Percentiles rank a stretch among this genome's conserved stretches.
phyloP scores from a whole-genome alignment of 768 basidiomycete genomes.

The Chalciporus piperatus region DNA sequence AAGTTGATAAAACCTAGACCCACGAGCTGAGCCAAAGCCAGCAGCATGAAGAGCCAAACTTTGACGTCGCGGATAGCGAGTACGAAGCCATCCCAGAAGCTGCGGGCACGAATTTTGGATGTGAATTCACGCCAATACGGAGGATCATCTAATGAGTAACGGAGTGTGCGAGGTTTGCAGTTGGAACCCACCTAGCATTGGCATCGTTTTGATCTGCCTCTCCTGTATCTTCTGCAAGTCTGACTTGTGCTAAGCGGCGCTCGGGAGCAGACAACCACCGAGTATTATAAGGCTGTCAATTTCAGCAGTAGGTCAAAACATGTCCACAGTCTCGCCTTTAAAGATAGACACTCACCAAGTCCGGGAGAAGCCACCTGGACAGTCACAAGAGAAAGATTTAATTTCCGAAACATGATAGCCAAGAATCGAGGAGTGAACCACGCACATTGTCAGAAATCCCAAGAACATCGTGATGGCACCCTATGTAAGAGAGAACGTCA shows the following conservation, averaged over 20 bases:
- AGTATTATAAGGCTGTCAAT: slow-evolving; percentile 55
- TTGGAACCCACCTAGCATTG: not conserved
- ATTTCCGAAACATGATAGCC: not conserved
- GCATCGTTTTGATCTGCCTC: slow-evolving; percentile 55
- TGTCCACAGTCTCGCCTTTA: not conserved
- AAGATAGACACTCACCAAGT: slow-evolving; percentile 43
- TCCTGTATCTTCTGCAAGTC: slow-evolving; percentile 65
- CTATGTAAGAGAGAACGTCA: slow-evolving; percentile 26
- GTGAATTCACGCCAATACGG: not conserved
- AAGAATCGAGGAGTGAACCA: not conserved
- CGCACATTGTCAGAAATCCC: slow-evolving; percentile 52
- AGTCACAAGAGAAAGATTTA: not conserved
- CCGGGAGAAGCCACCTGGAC: slow-evolving; percentile 54
- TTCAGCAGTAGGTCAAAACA: not conserved
- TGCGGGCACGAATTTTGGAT: slow-evolving; percentile 15
- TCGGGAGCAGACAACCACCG: slow-evolving; percentile 53
- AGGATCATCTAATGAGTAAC: not conserved
- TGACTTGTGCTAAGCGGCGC: slow-evolving; percentile 60
- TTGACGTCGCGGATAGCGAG: slow-evolving; percentile 57
- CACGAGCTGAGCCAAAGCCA: slow-evolving; percentile 48
- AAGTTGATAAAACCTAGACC: slow-evolving; percentile 62
- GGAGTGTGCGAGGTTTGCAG: not conserved
- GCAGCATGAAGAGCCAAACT: slow-evolving; percentile 51
- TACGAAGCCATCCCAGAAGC: slow-evolving; percentile 49
- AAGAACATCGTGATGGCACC: slow-evolving; percentile 62